These are phyloP conservation scores for Setaria italica DNA, from an alignment of 202 grass and related monocot species.

Conservation along the genomic window DNA sequence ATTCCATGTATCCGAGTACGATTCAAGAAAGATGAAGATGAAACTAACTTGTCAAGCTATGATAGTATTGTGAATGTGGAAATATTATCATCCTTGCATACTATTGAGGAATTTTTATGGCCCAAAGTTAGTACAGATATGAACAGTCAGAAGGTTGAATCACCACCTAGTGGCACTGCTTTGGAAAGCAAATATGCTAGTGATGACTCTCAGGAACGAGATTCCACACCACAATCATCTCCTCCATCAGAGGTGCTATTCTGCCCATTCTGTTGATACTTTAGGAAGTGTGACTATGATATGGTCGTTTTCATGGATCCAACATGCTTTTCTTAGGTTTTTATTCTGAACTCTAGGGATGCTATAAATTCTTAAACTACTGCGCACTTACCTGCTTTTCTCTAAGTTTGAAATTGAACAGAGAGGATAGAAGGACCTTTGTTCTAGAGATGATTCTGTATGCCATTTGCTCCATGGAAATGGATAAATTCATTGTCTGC, in stretches of 20 bases:
- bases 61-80: constrained; percentile 69
- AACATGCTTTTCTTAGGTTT: constrained; percentile 35
- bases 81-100: constrained; percentile 71
- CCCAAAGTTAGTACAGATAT: constrained; percentile 61
- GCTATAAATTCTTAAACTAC: constrained; percentile 23
- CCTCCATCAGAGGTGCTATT: constrained; percentile 68
- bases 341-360: constrained; percentile 17
- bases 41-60: constrained; percentile 63
- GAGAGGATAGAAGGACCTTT: constrained; percentile 2
- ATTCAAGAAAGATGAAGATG: constrained; percentile 85
- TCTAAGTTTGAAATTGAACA: not conserved
- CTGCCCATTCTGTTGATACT: constrained; percentile 39
- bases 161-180: constrained; percentile 35
- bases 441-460: not conserved
- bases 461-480: not conserved
- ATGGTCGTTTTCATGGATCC: constrained; percentile 30
- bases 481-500: too few species aligned
- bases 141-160: constrained; percentile 46
- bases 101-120: constrained; percentile 83
- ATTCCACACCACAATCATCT: constrained; percentile 55
- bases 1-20: constrained; percentile 82
- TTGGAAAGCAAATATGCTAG: constrained; percentile 48
- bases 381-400: not conserved
- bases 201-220: constrained; percentile 53
- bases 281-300: constrained; percentile 19